Percentiles rank a stretch among this genome's conserved stretches.
Evolutionary conservation across 1,139 yeast genomes (phyloP).

Genomic region (Scheffersomyces stambukii): DNA sequence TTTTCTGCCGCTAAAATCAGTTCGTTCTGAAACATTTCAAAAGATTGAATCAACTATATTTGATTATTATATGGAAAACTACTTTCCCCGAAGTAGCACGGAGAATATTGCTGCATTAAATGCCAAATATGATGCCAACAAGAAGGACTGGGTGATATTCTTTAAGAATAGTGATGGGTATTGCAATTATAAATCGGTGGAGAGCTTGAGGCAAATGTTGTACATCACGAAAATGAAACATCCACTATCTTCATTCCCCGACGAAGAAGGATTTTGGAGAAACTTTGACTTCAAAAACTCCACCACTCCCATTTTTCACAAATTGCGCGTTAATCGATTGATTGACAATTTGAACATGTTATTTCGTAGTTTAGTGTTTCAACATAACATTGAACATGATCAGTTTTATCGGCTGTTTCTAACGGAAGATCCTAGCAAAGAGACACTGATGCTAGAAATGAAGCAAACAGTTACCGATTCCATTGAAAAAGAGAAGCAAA

Average conservation of each 20-base stretch:
- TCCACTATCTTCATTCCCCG: slow-evolving; percentile 37
- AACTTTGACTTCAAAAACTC: slow-evolving; percentile 27
- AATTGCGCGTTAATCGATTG: slow-evolving; percentile 42
- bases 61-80: slow-evolving; percentile 24
- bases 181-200: slow-evolving; percentile 23
- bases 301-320: slow-evolving; percentile 31
- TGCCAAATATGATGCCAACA: slow-evolving; percentile 30
- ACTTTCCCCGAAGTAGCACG: slow-evolving; percentile 16
- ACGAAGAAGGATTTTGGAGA: slow-evolving; percentile 32
- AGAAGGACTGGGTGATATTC: slow-evolving; percentile 33
- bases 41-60: slow-evolving; percentile 45
- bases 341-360: slow-evolving; percentile 46
- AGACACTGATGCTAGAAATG: slow-evolving; percentile 29
- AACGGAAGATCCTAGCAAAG: neutral
- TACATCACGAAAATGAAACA: slow-evolving; percentile 29
- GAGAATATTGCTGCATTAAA: slow-evolving; percentile 25
- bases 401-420: slow-evolving; percentile 7
- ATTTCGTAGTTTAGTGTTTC: slow-evolving; percentile 33
- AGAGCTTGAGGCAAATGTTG: slow-evolving; percentile 35
- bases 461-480: slow-evolving; percentile 21
- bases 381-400: slow-evolving; percentile 17
- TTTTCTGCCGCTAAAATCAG: slow-evolving; percentile 28
- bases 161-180: slow-evolving; percentile 16
- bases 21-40: slow-evolving; percentile 26
- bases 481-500: slow-evolving; percentile 15